Evolutionary conservation across 768 basidiomycete genomes (phyloP).

Genomic region (Pisolithus microcarpus): DNA sequence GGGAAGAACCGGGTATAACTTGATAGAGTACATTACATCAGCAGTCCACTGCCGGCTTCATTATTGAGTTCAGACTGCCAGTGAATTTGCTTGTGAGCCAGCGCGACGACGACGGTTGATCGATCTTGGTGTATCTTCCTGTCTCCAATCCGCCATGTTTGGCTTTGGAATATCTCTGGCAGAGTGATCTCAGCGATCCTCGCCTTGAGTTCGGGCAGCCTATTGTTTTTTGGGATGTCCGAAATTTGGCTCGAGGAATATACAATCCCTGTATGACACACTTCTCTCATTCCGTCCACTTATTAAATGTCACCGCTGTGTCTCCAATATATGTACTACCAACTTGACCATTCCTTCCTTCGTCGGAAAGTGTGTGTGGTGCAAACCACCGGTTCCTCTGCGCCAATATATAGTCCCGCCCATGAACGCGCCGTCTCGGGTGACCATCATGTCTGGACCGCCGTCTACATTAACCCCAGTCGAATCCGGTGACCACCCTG

Average conservation of each 20-base stretch:
- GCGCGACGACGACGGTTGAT: slow-evolving; percentile 79
- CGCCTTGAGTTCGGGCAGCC: slow-evolving; percentile 76
- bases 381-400: too few relatives aligned
- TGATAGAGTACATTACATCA: slow-evolving; percentile 31
- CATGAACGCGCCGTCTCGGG: background rate
- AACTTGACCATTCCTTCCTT: too few relatives aligned
- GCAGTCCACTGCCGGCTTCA: slow-evolving; percentile 19
- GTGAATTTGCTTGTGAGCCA: slow-evolving; percentile 38
- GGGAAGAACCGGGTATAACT: slow-evolving; percentile 8
- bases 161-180: slow-evolving; percentile 50
- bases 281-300: background rate
- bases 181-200: slow-evolving; percentile 45
- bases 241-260: slow-evolving; percentile 82
- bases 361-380: too few relatives aligned
- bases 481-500: slow-evolving; percentile 13
- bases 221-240: slow-evolving; percentile 47
- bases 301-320: background rate
- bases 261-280: slow-evolving; percentile 14
- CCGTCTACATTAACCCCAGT: slow-evolving; percentile 3
- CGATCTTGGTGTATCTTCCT: slow-evolving; percentile 37
- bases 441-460: background rate
- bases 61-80: too few relatives aligned
- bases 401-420: background rate
- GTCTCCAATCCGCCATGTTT: slow-evolving; percentile 59
- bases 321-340: background rate